These are phyloP conservation scores for Chlorella sp. DNA, from an alignment of 139 green algal genomes.

Conservation along the genomic window DNA sequence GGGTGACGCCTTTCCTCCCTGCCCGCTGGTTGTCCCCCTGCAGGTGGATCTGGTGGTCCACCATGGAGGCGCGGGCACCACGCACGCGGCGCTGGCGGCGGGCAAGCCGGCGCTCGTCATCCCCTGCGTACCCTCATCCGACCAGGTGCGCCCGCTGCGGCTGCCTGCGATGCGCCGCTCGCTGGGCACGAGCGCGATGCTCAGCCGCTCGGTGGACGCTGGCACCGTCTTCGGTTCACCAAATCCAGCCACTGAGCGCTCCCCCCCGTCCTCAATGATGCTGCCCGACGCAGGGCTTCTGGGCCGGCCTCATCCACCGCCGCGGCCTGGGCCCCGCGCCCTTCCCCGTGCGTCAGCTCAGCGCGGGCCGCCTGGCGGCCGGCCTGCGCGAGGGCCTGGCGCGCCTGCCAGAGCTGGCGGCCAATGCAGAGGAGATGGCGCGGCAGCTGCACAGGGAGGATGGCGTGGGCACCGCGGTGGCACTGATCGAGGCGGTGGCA, in stretches of 20 bases:
- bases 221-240: too few species aligned
- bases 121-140: conserved; percentile 60
- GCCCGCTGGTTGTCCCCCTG: neutral
- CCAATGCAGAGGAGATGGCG: conserved; percentile 11
- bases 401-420: neutral
- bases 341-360: conserved; percentile 55
- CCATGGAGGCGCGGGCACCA: conserved; percentile 81
- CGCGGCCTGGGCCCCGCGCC: conserved; percentile 42
- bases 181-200: too few species aligned
- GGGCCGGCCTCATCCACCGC: conserved; percentile 41
- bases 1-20: neutral
- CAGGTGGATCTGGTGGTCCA: conserved; percentile 64
- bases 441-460: conserved; percentile 37
- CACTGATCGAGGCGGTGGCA: neutral
- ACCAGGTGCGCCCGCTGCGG: too few species aligned
- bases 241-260: too few species aligned
- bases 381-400: conserved; percentile 42
- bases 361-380: conserved; percentile 28
- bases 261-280: too few species aligned
- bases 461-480: conserved; percentile 26
- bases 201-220: too few species aligned
- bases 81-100: conserved; percentile 52
- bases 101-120: conserved; percentile 34
- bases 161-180: too few species aligned
- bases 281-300: too few species aligned